A percentile compares a stretch with the other conserved stretches of the same genome.
Evolutionary conservation across 768 basidiomycete species (phyloP).

Genomic region (Tephrocybe sp.): DNA sequence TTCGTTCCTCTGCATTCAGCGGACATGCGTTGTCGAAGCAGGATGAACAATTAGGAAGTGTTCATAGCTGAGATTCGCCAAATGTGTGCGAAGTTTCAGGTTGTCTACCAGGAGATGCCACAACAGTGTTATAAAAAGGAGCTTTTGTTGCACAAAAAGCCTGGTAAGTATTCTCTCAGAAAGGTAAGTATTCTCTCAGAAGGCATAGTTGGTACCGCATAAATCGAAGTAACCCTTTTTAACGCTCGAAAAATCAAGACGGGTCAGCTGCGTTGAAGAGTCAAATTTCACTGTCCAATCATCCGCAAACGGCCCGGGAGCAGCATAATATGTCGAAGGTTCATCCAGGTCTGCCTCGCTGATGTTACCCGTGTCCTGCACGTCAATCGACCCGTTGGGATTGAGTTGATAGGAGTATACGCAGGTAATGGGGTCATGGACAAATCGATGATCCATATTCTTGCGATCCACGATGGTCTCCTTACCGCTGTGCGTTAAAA

Average conservation of each 20-base stretch:
- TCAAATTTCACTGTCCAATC: neutral
- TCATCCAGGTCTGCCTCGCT: neutral
- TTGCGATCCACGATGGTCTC: neutral
- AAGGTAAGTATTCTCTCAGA: neutral
- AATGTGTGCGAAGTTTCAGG: conserved; percentile 32
- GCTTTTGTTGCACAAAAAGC: no score
- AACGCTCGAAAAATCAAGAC: neutral
- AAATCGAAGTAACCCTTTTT: neutral
- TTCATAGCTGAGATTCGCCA: conserved; percentile 42
- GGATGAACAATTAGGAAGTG: conserved; percentile 64
- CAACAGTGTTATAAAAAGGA: no score
- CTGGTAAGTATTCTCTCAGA: no score
- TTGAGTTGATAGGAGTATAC: neutral
- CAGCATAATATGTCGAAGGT: neutral
- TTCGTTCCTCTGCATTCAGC: conserved; percentile 44
- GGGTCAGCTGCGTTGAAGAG: neutral
- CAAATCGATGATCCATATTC: neutral
- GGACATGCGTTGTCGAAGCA: conserved; percentile 60
- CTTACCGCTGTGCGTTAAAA: neutral
- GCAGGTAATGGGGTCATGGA: neutral
- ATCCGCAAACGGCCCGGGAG: neutral
- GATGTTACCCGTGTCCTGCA: neutral
- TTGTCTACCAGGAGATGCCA: conserved; percentile 31
- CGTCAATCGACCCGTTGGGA: neutral
- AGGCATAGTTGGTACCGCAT: neutral